These are phyloP conservation scores for Alternaria consortialis DNA, from an alignment of 2,329 filamentous ascomycete species.

Conservation along the genomic window DNA sequence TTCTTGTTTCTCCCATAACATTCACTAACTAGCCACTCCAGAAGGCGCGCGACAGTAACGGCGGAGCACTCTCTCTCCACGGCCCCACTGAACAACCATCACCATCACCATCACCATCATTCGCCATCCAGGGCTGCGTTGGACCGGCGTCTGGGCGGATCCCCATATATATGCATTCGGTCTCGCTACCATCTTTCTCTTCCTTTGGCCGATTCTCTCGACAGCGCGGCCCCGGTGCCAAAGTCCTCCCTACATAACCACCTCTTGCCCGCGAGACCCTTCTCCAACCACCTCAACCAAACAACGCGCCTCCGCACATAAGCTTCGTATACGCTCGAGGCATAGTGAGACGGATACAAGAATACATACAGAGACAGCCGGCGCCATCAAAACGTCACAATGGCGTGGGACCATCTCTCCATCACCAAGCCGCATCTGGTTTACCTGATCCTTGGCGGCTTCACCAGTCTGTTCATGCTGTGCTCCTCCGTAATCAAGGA, in stretches of 20 bases:
- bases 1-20: slow-evolving; percentile 6
- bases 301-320: background rate
- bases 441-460: slow-evolving; percentile 97
- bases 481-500: slow-evolving; percentile 99
- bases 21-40: slow-evolving; percentile 3
- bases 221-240: slow-evolving; percentile 31
- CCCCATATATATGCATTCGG: slow-evolving; percentile 57
- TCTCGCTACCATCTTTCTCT: slow-evolving; percentile 26
- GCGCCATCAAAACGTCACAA: slow-evolving; percentile 47
- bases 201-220: slow-evolving; percentile 27
- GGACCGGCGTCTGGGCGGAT: slow-evolving; percentile 62
- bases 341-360: background rate
- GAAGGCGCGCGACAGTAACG: background rate
- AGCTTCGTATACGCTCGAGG: slow-evolving; percentile 15
- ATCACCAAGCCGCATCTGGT: slow-evolving; percentile 97
- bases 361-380: slow-evolving; percentile 14
- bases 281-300: background rate
- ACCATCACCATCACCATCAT: slow-evolving; percentile 19
- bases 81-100: slow-evolving; percentile 7
- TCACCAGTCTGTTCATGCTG: slow-evolving; percentile 97
- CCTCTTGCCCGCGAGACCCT: slow-evolving; percentile 3
- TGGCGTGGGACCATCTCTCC: slow-evolving; percentile 82
- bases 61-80: slow-evolving; percentile 14
- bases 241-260: slow-evolving; percentile 39
- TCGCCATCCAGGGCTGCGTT: slow-evolving; percentile 31